These are phyloP conservation scores for Ligustrum vulgare DNA, from an alignment of 257 asterid genomes.

Conservation along the genomic window DNA sequence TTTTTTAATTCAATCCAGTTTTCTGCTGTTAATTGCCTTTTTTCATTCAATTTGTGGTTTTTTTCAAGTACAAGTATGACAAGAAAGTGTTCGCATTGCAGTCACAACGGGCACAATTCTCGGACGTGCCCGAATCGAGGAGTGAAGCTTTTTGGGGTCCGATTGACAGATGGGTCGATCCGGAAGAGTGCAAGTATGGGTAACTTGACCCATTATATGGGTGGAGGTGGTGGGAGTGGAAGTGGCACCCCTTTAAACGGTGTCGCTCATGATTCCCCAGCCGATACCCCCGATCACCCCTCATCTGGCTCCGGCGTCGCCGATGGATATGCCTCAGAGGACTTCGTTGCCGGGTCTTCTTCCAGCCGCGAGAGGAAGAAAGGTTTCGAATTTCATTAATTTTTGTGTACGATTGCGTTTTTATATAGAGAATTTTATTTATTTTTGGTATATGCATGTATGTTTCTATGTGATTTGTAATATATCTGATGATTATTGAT, in stretches of 20 bases:
- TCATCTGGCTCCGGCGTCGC: slow-evolving; percentile 59
- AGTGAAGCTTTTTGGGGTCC: slow-evolving; percentile 93
- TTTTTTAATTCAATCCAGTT: background rate
- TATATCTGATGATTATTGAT: background rate
- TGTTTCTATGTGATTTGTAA: background rate
- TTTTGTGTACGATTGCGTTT: background rate
- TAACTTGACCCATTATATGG: slow-evolving; percentile 81
- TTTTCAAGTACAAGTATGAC: slow-evolving; percentile 55
- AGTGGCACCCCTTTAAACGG: slow-evolving; percentile 59
- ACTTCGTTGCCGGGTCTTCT: slow-evolving; percentile 86
- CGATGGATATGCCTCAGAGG: slow-evolving; percentile 95
- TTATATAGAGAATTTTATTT: background rate
- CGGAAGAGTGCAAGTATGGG: slow-evolving; percentile 99
- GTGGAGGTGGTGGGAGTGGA: slow-evolving; percentile 47
- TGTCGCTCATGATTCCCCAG: slow-evolving; percentile 65
- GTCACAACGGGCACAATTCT: slow-evolving; percentile 97
- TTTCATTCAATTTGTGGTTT: background rate
- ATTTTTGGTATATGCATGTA: background rate
- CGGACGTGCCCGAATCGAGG: slow-evolving; percentile 99
- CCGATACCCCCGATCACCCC: slow-evolving; percentile 85
- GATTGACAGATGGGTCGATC: slow-evolving; percentile 97
- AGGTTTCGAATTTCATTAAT: slow-evolving; percentile 39
- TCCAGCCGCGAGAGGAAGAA: slow-evolving; percentile 94
- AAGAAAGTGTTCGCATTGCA: slow-evolving; percentile 98
- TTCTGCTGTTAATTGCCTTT: background rate